Conservation (phyloP, 345 rosid genomes). For the Gossypioides kirkii region DNA sequence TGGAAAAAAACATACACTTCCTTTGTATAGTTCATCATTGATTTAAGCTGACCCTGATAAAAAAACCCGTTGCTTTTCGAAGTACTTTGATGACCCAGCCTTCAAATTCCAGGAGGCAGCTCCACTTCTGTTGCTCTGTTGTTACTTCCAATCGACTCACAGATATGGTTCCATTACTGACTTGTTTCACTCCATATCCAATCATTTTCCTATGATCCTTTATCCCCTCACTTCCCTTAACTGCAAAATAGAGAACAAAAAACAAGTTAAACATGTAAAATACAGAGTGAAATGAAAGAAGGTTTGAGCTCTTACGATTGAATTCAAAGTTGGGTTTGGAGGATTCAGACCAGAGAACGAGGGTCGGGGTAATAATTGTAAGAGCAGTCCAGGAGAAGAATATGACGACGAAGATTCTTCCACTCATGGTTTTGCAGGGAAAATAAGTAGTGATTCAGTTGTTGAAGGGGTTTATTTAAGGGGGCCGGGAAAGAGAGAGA, state of each 20-base stretch:
- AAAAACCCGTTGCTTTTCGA: constrained; percentile 2
- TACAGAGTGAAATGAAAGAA: background rate
- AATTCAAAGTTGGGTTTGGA: constrained; percentile 30
- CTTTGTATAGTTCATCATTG: background rate
- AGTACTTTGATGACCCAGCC: constrained; percentile 3
- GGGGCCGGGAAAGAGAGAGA: background rate
- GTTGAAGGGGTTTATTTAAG: background rate
- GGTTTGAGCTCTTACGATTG: constrained; percentile 25
- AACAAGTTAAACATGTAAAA: background rate
- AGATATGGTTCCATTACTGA: background rate
- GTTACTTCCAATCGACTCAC: background rate
- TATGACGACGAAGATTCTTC: constrained; percentile 59
- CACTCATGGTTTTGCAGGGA: constrained; percentile 34
- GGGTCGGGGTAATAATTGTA: constrained; percentile 76
- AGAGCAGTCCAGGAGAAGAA: constrained; percentile 93
- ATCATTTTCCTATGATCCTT: constrained; percentile 45
- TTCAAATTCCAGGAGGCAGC: constrained; percentile 13
- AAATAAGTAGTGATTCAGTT: background rate
- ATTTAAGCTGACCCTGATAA: background rate
- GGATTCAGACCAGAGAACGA: constrained; percentile 68
- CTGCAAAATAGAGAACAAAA: constrained; percentile 17
- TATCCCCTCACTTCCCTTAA: constrained; percentile 11
- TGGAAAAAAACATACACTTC: constrained; percentile 12
- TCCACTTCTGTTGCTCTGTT: constrained; percentile 17
- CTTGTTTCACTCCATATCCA: constrained; percentile 26